Evolutionary conservation across 495 filamentous ascomycete species (phyloP), one percentile per base, ranked within the genome.

Genomic region (Aspergillus mulundensis): DNA sequence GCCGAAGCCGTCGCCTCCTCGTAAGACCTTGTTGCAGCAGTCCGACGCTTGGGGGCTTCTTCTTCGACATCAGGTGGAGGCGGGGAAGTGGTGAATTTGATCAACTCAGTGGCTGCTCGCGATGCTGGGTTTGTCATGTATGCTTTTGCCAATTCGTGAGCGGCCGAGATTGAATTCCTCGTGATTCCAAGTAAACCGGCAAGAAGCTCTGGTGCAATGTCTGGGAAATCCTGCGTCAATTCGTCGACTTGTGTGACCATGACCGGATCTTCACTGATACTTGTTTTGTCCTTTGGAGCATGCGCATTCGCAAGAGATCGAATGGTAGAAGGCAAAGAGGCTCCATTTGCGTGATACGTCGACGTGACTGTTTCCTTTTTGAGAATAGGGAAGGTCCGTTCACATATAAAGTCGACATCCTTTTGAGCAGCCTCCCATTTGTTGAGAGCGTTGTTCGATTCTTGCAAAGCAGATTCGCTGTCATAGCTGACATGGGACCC

Each of bases 321-420:
- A 38, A 90, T 82, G 1, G 87, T 84, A 3, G 68, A 64, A 16
- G 76, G 56, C 5, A 85, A 47, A 14, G 84, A 85, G n/a, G 79
- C 81, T 10, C 80, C 77, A 55, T 82, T 80, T 11, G 74, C 66
- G 66, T 89, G 82, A 59, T 90, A 90, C 4, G 77, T 62, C 1
- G 85, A 89, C 0, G 73, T 61, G 5, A 89, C 77, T 12, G 69
- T 67, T 46, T 78, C 70, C n/a, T 65, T 69, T 6, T 76, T 65
- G 7, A 85, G 63, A 16, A 79, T 63, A 42, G 66, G 60, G 10
- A 62, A 61, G 1, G 77, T 80, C 19, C 78, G 66, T 7, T 74
- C 68, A 23, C 70, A 63, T 32, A 89, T 80, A 50, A 84, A 87
- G 0, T 87, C 81, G 7, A 88, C 70, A 58, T 87, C 81, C 23